Evolutionary conservation across 139 green algal genomes (phyloP), one percentile per base, ranked within the genome.

Genomic region (Picochlorum sp.): DNA sequence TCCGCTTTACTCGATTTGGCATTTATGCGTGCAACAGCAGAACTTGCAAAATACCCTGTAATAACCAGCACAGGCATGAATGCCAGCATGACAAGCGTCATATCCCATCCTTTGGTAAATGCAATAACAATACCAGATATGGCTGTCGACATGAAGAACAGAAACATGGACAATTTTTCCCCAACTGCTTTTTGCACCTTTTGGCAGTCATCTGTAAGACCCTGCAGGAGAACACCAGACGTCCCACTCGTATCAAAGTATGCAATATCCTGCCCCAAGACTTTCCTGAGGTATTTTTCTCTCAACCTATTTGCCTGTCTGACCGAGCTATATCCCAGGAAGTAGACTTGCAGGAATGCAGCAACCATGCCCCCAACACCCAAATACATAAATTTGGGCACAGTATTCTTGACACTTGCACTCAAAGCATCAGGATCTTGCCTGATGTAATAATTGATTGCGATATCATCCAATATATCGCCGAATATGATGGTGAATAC

Each of bases 21-120:
- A 9, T 28, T 64, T 26, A 75, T 58, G 1, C 23, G 41, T 9
- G n/a, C 24, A 8, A 75, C 56, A 20, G 84, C 32, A 8, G 81
- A 69, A 32, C 65, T 61, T 5, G 93, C 75, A 46, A 52, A 15
- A 26, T 79, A 69, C 6, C 82, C 85, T 30, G 77, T 58, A 3
- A 71, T 58, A 0, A 74, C 85, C 28, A 90, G 61, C 15, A 93
- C 49, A 1, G 88, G 88, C 28, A 82, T 56, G 6, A 71, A 44
- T 3, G 84, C 78, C 18, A 91, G 58, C 62, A 92, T 79, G 18
- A 95, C 90, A 14, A 95, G 75, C 13, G 89, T 88, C 74, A 96
- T 84, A 57, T 85, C 69, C 88, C 79, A 89, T 30, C 71, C 73
- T 18, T 79, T 77, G 11, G 72, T 66, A 58, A 92, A 85, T 23